Percentiles rank a stretch among this genome's conserved stretches.
Conservation (phyloP, 257 asterid genomes). For the Cinchona pubescens region DNA sequence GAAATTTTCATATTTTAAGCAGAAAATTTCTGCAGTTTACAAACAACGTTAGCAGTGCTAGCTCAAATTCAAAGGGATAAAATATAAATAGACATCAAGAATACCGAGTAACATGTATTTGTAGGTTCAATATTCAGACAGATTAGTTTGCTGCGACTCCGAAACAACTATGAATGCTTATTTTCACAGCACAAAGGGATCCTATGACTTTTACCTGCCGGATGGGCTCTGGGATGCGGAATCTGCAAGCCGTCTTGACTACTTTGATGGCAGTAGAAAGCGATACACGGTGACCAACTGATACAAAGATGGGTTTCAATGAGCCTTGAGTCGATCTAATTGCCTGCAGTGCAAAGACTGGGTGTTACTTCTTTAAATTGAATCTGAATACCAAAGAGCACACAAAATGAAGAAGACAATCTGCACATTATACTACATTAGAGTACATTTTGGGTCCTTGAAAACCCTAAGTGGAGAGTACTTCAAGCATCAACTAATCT, state of each 20-base stretch:
- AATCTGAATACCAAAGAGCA: background rate
- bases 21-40: background rate
- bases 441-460: background rate
- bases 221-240: constrained; percentile 86
- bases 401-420: background rate
- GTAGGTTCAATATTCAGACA: background rate
- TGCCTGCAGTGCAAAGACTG: constrained; percentile 50
- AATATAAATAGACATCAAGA: background rate
- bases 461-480: background rate
- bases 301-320: constrained; percentile 67
- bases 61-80: background rate
- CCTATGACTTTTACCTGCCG: constrained; percentile 55
- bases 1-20: no score
- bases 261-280: constrained; percentile 56
- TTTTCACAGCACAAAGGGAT: background rate
- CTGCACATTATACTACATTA: background rate
- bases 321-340: constrained; percentile 60
- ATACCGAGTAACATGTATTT: background rate
- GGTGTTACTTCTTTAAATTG: background rate
- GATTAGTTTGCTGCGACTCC: background rate
- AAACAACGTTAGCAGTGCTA: no score
- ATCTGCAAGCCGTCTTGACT: constrained; percentile 60
- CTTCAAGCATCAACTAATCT: background rate
- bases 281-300: constrained; percentile 80
- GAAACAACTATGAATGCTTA: no score